Evolutionary conservation across 352 stramenopile genomes (phyloP).

Genomic region (Pythium plurisporium): DNA sequence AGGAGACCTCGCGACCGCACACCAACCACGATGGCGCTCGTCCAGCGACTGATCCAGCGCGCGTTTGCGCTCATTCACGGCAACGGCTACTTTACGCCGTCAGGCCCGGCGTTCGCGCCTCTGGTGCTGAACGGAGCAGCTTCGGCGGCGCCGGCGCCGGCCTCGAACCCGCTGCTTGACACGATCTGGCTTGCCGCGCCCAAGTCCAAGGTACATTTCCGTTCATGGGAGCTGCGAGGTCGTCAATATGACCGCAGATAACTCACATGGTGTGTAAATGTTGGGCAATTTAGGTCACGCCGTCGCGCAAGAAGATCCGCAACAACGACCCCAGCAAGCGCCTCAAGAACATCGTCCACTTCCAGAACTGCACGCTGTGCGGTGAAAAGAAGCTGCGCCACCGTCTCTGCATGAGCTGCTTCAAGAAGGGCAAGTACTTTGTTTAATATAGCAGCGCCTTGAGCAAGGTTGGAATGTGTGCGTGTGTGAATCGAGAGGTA

Average conservation of each 20-base stretch:
- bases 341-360: conserved; percentile 89
- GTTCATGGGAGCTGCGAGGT: background rate
- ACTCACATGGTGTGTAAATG: no score
- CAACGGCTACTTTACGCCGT: conserved; percentile 43
- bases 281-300: conserved; percentile 72
- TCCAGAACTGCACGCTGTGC: conserved; percentile 79
- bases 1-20: background rate
- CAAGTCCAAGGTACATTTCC: conserved; percentile 77
- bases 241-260: no score
- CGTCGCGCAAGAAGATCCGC: conserved; percentile 80
- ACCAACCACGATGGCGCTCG: conserved; percentile 40
- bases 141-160: conserved; percentile 20
- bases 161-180: conserved; percentile 58
- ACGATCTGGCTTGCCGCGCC: conserved; percentile 77
- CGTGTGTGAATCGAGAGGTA: no score
- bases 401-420: conserved; percentile 88
- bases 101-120: conserved; percentile 27
- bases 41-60: conserved; percentile 68
- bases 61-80: conserved; percentile 52
- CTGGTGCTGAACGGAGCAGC: conserved; percentile 32
- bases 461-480: background rate
- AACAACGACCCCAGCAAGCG: conserved; percentile 87
- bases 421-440: conserved; percentile 91
- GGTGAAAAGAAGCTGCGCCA: conserved; percentile 87
- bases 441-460: conserved; percentile 38